Conservation (phyloP, 139 green algal species). For the Picochlorum sp. region DNA sequence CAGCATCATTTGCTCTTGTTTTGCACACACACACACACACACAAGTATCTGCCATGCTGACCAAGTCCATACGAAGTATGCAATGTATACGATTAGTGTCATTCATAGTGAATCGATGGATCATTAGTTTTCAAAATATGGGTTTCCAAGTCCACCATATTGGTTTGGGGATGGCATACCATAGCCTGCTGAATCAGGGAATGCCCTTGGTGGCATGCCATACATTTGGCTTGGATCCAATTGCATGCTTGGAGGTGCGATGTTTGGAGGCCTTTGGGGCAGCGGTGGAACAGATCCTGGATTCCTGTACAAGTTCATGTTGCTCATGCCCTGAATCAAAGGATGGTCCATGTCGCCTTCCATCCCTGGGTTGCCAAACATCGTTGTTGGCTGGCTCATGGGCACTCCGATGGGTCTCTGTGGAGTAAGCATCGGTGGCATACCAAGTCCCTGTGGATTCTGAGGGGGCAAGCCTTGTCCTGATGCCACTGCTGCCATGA, state of each 20-base stretch:
- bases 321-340: background rate
- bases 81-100: too few relatives aligned
- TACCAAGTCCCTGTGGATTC: conserved; percentile 2
- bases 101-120: too few relatives aligned
- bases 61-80: too few relatives aligned
- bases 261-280: background rate
- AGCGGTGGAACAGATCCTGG: background rate
- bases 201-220: background rate
- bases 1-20: too few relatives aligned
- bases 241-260: too few relatives aligned
- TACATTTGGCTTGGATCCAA: background rate
- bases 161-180: background rate
- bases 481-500: conserved; percentile 30
- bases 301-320: background rate
- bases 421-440: background rate
- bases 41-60: too few relatives aligned
- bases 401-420: background rate
- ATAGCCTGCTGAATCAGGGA: too few relatives aligned
- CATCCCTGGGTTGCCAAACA: too few relatives aligned
- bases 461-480: background rate
- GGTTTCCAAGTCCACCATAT: background rate
- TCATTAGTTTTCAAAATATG: conserved; percentile 5
- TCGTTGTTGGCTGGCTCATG: background rate
- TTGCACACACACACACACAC: too few relatives aligned
- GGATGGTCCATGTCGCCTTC: background rate